phyloP scores from a whole-genome alignment of 176 grass and related monocot genomes.

The Paspalum vaginatum region DNA sequence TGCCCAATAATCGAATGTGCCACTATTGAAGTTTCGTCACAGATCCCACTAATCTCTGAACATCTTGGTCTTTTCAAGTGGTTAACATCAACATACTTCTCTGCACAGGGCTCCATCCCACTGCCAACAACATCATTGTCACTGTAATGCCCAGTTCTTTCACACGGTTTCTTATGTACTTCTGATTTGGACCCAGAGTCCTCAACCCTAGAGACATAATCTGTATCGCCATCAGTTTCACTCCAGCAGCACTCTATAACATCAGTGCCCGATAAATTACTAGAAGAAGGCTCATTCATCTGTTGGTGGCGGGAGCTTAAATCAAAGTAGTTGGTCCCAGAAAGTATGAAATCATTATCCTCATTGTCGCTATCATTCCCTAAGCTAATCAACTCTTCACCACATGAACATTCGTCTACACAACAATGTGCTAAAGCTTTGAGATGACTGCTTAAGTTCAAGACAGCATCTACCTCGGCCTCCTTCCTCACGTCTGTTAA shows the following conservation, averaged over 20 bases:
- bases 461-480: constrained; percentile 40
- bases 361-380: constrained; percentile 31
- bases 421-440: constrained; percentile 38
- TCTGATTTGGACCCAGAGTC: constrained; percentile 23
- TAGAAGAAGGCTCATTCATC: constrained; percentile 26
- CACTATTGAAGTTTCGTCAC: constrained; percentile 57
- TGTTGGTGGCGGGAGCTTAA: constrained; percentile 9
- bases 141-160: not conserved
- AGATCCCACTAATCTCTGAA: constrained; percentile 42
- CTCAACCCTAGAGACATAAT: constrained; percentile 8
- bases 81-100: not conserved
- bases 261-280: not conserved
- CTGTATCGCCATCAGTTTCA: constrained; percentile 2
- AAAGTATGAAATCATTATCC: constrained; percentile 47
- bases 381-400: constrained; percentile 34
- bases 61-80: constrained; percentile 20
- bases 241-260: not conserved
- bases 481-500: constrained; percentile 30
- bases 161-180: not conserved
- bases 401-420: constrained; percentile 35
- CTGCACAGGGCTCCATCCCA: not conserved
- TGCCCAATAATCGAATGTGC: constrained; percentile 58
- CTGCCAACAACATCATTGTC: constrained; percentile 9
- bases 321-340: constrained; percentile 42
- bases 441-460: constrained; percentile 53